Evolutionary conservation across 75 land plant species (phyloP).

Genomic region (Azolla pinnata): DNA sequence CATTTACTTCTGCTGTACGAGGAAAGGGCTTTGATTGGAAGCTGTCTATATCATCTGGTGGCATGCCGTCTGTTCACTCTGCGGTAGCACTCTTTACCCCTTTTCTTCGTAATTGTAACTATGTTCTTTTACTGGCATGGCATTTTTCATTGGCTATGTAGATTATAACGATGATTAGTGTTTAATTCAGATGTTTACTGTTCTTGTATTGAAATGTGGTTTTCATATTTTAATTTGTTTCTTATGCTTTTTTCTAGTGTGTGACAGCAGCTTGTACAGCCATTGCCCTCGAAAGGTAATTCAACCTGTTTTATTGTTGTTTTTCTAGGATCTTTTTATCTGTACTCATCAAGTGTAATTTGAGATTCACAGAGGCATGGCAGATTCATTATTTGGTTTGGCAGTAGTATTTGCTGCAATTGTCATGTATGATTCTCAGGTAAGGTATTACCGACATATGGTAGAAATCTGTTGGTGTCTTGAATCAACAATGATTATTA

Average conservation of each 20-base stretch:
- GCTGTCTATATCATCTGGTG: constrained; percentile 53
- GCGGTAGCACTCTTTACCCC: constrained; percentile 34
- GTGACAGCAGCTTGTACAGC: constrained; percentile 70
- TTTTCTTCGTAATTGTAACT: not conserved
- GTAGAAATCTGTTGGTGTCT: too few species aligned
- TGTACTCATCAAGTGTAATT: not conserved
- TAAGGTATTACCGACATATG: too few species aligned
- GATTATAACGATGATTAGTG: too few species aligned
- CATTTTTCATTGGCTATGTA: not conserved
- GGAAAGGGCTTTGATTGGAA: constrained; percentile 50
- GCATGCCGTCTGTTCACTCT: constrained; percentile 95
- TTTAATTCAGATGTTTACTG: not conserved
- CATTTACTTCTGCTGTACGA: constrained; percentile 44
- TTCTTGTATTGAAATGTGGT: not conserved
- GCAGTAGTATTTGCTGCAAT: constrained; percentile 61
- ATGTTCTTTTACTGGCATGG: not conserved
- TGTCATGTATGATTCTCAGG: constrained; percentile 97
- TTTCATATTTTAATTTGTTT: not conserved
- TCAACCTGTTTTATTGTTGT: not conserved
- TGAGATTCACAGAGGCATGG: constrained; percentile 56
- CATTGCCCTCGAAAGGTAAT: constrained; percentile 75
- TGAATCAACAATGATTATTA: too few species aligned
- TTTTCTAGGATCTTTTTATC: not conserved
- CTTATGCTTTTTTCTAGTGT: constrained; percentile 25
- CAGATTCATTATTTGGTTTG: constrained; percentile 76